phyloP scores from a whole-genome alignment of 257 asterid genomes.

The Schizonepeta tenuifolia region DNA sequence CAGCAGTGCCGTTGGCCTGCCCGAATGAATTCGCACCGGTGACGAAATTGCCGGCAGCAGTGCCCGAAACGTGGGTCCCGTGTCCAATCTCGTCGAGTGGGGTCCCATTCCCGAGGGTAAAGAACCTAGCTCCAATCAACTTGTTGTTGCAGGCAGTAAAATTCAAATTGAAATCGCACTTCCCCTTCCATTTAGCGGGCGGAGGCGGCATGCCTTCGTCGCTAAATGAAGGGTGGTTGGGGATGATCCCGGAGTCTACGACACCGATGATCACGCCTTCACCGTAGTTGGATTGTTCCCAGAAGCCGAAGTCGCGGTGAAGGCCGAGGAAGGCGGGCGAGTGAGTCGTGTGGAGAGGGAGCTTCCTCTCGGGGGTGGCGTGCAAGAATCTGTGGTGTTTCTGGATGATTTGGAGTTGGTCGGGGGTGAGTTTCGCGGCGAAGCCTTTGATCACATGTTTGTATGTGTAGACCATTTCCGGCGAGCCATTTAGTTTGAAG shows the following conservation, averaged over 20 bases:
- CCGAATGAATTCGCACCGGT: constrained; percentile 37
- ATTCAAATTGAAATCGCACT: no score
- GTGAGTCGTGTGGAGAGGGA: constrained; percentile 50
- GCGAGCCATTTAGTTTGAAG: no score
- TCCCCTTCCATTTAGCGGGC: no score
- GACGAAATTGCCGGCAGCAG: constrained; percentile 56
- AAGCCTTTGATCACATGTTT: no score
- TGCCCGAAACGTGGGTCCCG: constrained; percentile 54
- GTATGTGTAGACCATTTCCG: no score
- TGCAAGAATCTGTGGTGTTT: no score
- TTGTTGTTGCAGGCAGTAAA: no score
- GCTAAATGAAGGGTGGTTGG: constrained; percentile 35
- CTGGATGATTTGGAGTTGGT: no score
- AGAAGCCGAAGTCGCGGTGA: constrained; percentile 33
- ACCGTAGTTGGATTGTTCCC: constrained; percentile 35
- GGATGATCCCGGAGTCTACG: constrained; percentile 28
- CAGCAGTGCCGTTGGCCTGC: constrained; percentile 53
- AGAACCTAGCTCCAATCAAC: neutral
- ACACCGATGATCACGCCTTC: constrained; percentile 39
- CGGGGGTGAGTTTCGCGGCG: no score
- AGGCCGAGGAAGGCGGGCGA: constrained; percentile 55
- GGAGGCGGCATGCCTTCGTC: constrained; percentile 33
- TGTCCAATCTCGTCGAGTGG: constrained; percentile 40
- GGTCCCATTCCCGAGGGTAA: neutral
- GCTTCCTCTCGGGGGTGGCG: no score